Evolutionary conservation across 2,329 filamentous ascomycete genomes (phyloP).

Genomic region (Aspergillus transmontanensis): DNA sequence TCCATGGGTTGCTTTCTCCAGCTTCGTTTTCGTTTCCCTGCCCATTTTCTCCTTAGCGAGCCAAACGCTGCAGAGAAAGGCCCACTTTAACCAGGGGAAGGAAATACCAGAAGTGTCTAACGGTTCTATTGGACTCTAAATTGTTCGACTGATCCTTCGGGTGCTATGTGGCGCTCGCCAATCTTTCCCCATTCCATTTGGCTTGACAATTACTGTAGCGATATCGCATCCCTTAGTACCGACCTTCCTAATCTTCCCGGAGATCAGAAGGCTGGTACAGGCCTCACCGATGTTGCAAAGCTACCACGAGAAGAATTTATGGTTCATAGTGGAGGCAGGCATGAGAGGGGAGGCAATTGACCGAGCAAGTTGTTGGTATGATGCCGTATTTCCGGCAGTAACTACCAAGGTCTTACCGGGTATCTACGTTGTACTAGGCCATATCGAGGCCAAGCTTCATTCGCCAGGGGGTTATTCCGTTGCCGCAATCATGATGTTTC

Average conservation of each 20-base stretch:
- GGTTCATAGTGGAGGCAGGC: not conserved
- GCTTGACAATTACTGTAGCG: not conserved
- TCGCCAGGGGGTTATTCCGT: not conserved
- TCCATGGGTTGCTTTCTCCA: not conserved
- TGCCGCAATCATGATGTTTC: not conserved
- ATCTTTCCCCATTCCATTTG: not conserved
- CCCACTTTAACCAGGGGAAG: not conserved
- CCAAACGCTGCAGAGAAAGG: not conserved
- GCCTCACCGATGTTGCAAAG: not conserved
- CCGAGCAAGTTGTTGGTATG: too few species aligned
- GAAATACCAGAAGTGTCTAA: not conserved
- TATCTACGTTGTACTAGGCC: not conserved
- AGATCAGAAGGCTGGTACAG: not conserved
- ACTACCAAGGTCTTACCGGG: too few species aligned
- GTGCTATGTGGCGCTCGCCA: not conserved
- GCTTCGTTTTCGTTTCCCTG: not conserved
- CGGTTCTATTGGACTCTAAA: not conserved
- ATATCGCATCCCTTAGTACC: not conserved
- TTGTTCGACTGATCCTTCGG: not conserved
- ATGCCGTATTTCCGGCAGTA: too few species aligned
- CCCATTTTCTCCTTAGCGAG: not conserved
- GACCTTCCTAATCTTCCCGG: not conserved
- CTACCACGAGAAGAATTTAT: not conserved
- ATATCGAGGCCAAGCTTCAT: not conserved
- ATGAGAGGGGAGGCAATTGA: not conserved